These are phyloP conservation scores for Penicillium coffeae DNA, from an alignment of 495 filamentous ascomycete genomes.

Conservation along the genomic window DNA sequence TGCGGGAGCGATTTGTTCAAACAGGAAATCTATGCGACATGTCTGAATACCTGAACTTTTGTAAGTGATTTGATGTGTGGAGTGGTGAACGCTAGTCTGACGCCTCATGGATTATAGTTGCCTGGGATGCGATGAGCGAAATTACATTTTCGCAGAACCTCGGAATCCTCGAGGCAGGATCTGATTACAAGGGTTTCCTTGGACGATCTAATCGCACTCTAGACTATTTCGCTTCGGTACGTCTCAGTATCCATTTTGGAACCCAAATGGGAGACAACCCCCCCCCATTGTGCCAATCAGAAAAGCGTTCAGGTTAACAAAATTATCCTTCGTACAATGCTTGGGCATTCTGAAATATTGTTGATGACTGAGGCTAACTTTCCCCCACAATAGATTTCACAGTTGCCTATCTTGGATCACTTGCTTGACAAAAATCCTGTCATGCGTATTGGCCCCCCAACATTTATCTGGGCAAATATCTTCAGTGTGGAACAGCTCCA, in stretches of 20 bases:
- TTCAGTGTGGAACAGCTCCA: slow-evolving; percentile 15
- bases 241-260: no score
- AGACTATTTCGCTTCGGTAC: slow-evolving; percentile 31
- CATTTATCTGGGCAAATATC: slow-evolving; percentile 14
- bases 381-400: slow-evolving; percentile 7
- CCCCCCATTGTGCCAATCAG: no score
- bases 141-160: slow-evolving; percentile 27
- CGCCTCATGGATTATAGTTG: slow-evolving; percentile 15
- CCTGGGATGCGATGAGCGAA: slow-evolving; percentile 32
- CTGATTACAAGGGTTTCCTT: slow-evolving; percentile 12
- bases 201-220: slow-evolving; percentile 15
- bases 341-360: no score
- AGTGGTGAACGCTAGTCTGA: neutral
- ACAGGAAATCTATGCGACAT: slow-evolving; percentile 16
- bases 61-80: slow-evolving; percentile 3
- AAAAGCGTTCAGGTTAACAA: no score
- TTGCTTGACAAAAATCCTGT: slow-evolving; percentile 18
- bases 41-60: slow-evolving; percentile 14
- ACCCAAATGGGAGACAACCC: no score
- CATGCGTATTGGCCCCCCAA: slow-evolving; percentile 13
- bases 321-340: no score
- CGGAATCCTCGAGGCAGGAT: slow-evolving; percentile 19
- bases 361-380: neutral
- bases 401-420: slow-evolving; percentile 16
- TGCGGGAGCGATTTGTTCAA: slow-evolving; percentile 19